Percentiles rank a stretch among this genome's conserved stretches.
These are phyloP conservation scores for Cercospora berteroae DNA, from an alignment of 2,329 filamentous ascomycete genomes.

Conservation along the genomic window DNA sequence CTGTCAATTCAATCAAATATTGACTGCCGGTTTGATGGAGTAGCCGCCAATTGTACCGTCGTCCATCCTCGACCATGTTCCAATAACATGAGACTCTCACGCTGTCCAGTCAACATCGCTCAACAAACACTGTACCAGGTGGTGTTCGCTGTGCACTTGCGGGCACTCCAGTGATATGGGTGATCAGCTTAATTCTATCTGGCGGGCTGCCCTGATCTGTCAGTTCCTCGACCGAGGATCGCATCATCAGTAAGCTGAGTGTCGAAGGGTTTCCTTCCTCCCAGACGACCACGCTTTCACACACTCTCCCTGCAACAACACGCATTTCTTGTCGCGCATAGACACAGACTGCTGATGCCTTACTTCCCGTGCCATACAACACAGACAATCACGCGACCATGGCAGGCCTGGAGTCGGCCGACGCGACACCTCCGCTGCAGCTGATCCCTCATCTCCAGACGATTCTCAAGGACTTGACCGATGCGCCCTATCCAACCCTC, in stretches of 20 bases:
- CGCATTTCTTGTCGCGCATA: neutral
- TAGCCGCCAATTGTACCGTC: neutral
- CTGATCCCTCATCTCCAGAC: conserved; percentile 43
- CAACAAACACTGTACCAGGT: neutral
- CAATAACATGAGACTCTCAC: neutral
- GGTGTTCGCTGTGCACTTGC: neutral
- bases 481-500: conserved; percentile 51
- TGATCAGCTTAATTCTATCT: neutral
- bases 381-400: neutral
- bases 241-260: neutral
- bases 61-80: neutral
- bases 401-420: conserved; percentile 5
- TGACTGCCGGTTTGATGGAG: neutral
- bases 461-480: conserved; percentile 44
- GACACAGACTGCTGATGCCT: neutral
- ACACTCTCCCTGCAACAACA: neutral
- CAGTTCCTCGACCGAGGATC: neutral
- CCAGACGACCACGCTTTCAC: neutral
- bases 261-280: neutral
- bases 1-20: neutral
- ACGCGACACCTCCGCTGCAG: conserved; percentile 6
- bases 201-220: neutral
- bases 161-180: neutral
- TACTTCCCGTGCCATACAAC: neutral
- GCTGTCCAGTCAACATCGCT: neutral